Evolutionary conservation across 2,329 filamentous ascomycete genomes (phyloP).

Genomic region (Fusarium nelsonii): DNA sequence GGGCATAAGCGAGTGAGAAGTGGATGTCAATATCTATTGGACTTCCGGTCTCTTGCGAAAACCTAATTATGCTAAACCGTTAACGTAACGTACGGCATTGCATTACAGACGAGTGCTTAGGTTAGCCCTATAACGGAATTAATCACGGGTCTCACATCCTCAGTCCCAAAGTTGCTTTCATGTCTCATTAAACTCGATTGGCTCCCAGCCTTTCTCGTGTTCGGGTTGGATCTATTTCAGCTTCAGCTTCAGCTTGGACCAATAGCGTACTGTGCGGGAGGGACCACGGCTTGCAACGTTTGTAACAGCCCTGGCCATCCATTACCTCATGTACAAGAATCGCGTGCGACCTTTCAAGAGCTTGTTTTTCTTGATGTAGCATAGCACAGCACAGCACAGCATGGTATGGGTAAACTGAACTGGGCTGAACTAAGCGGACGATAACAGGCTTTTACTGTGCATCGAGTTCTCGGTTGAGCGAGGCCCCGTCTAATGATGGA

Average conservation of each 20-base stretch:
- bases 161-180: conserved; percentile 16
- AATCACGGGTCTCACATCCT: conserved; percentile 27
- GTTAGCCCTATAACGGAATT: conserved; percentile 2
- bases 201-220: conserved; percentile 33
- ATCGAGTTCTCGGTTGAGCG: conserved; percentile 8
- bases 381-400: not conserved
- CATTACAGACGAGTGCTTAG: not conserved
- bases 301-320: not conserved
- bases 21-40: not conserved
- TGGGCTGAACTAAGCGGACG: conserved; percentile 12
- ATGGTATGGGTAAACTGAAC: not conserved
- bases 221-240: conserved; percentile 29
- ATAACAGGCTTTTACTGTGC: not conserved
- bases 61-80: conserved; percentile 21
- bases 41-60: conserved; percentile 10
- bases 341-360: not conserved
- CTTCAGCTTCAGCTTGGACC: conserved; percentile 25
- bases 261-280: conserved; percentile 27
- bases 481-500: conserved; percentile 19
- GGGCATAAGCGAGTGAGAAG: conserved; percentile 7
- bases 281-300: conserved; percentile 29
- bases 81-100: conserved; percentile 3
- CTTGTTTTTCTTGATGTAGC: not conserved
- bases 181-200: conserved; percentile 40
- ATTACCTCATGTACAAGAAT: not conserved